Conservation (phyloP, 2,329 filamentous ascomycete genomes). For the Cercospora brassicicola region DNA sequence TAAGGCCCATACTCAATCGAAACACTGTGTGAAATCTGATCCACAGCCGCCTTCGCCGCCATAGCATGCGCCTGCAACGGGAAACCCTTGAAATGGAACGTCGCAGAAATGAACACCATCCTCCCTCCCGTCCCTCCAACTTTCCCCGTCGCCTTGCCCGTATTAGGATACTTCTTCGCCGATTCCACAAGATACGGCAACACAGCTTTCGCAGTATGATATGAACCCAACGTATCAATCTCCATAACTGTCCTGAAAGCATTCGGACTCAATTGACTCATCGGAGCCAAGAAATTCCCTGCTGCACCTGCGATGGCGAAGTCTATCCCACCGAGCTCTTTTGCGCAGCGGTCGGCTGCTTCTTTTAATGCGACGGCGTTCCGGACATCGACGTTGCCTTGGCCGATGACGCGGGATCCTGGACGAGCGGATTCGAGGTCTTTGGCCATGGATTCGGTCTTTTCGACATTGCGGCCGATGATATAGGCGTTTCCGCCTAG, state of each 20-base stretch:
- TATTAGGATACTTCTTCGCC: conserved; percentile 61
- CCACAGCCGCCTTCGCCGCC: conserved; percentile 87
- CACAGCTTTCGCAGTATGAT: conserved; percentile 91
- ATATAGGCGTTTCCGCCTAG: conserved; percentile 94
- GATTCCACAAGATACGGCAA: conserved; percentile 77
- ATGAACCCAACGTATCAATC: conserved; percentile 91
- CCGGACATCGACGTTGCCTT: conserved; percentile 72
- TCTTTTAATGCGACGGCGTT: conserved; percentile 65
- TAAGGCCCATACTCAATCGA: conserved; percentile 87
- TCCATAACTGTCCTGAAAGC: conserved; percentile 95
- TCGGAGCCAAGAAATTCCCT: conserved; percentile 89
- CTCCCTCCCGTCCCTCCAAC: conserved; percentile 64
- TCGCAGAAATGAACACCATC: conserved; percentile 86
- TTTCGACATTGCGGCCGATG: conserved; percentile 82
- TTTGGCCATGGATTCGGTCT: conserved; percentile 76
- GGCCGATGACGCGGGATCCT: conserved; percentile 81
- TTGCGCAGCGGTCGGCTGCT: conserved; percentile 75
- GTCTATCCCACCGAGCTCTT: conserved; percentile 84
- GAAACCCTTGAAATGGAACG: conserved; percentile 84
- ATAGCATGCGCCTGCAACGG: conserved; percentile 86
- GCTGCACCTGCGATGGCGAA: conserved; percentile 93
- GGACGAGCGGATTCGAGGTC: conserved; percentile 77
- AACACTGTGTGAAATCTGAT: conserved; percentile 76
- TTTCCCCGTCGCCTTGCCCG: conserved; percentile 48
- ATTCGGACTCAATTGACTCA: conserved; percentile 78